Base-by-base conservation (phyloP, 1,284 basidiomycete species). In the Moniliella sp. region DNA sequence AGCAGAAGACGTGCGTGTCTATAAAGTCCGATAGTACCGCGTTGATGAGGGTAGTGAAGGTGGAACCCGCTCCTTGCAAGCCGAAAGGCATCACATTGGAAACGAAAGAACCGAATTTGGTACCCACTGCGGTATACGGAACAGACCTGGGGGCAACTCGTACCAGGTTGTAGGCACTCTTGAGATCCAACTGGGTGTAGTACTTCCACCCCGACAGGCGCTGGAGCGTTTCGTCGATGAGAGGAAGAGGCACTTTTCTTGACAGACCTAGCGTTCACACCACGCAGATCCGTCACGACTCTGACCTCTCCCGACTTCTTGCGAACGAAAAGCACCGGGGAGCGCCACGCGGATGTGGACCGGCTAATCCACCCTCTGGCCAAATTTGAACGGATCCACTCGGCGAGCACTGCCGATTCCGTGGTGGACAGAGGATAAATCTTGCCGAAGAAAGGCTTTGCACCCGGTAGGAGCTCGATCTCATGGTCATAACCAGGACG, bases 251-350 rank as follows among this genome's bases (percentile, higher is more conserved):
- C 60, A 0, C 37, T 37, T 12, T 65, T 61, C 37, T 66, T 66
- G 2, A 57, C 40, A 0, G 62, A 67, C 56, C 36, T 37, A 0
- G 34, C 23, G 37, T 70, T 70, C 14, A 69, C 50, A 5, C 55
- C 52, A 0, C 61, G 44, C 42, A 65, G 70, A 36, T 70, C 64
- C 1, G 67, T 55, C 31, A 64, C 65, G 0, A 66, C 52, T 0
- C 61, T 42, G 0, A 64, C 42, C 0, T 40, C 33, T 3, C 65
- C 62, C 50, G 51, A 0, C 38, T 23, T 27, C 13, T 31, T 35
- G 8, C 11, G 30, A 3, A 29, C 35, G 16, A 36, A 34, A 7
- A 36, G 21, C 13, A 32, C 9, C 7, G 25, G 31, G 4, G 31
- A 8, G 11, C 23, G 27, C 3, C 23, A 28, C 8, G 30, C 23